phyloP scores from a whole-genome alignment of 1,284 basidiomycete species.

The Ganoderma meredithae region DNA sequence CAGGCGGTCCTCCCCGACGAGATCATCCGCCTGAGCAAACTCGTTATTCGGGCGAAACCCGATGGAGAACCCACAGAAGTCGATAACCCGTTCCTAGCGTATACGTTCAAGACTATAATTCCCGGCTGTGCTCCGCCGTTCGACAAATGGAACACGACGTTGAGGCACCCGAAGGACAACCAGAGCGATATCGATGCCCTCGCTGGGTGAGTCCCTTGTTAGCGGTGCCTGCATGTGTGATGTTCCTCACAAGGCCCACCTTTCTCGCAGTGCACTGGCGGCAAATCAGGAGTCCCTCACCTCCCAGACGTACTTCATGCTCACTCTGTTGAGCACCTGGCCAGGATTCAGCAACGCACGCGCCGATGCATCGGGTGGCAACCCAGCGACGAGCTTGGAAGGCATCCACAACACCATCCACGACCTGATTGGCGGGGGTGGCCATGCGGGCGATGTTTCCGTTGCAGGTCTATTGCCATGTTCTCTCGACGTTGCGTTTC shows the following conservation, averaged over 20 bases:
- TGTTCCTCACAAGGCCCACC: background rate
- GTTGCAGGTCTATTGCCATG: conserved; percentile 11
- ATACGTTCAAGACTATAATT: conserved; percentile 12
- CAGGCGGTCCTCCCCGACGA: conserved; percentile 7
- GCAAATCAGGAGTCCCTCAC: background rate
- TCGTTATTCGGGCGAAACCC: conserved; percentile 6
- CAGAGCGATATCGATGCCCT: conserved; percentile 1
- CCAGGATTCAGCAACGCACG: conserved; percentile 9
- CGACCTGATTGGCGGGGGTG: conserved; percentile 2
- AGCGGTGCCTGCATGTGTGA: background rate
- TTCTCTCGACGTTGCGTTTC: background rate
- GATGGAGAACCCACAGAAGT: conserved; percentile 1
- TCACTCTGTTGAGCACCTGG: conserved; percentile 10
- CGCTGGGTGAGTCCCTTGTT: background rate
- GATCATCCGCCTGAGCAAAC: background rate
- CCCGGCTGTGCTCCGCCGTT: conserved; percentile 11
- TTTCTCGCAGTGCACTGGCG: conserved; percentile 9
- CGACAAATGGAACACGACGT: conserved; percentile 11
- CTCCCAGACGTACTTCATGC: conserved; percentile 10
- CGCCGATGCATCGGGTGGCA: background rate
- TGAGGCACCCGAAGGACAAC: conserved; percentile 9
- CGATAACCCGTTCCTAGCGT: conserved; percentile 15
- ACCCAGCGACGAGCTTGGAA: conserved; percentile 17
- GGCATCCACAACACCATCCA: conserved; percentile 20
- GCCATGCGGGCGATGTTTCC: conserved; percentile 13